Evolutionary conservation across 2,329 filamentous ascomycete genomes (phyloP), one percentile per base, ranked within the genome.

Genomic region (Paracoccidioides lutzii): DNA sequence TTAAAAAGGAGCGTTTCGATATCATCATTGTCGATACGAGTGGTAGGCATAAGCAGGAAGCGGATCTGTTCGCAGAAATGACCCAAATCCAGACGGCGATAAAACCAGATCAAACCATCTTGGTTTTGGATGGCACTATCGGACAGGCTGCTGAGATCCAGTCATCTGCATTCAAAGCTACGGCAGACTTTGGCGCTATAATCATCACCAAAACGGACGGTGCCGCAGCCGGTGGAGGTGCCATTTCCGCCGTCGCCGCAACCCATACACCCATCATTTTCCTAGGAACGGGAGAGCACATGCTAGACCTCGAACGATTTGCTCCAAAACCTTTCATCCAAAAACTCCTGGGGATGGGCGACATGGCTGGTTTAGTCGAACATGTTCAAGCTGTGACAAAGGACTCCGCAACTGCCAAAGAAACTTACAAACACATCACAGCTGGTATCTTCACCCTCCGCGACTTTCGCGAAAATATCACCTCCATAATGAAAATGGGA

Each of bases 401-500:
- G 52, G 90, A 97, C 71, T 93, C 96, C 0, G 72, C 71, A 1
- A 67, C 68, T n/a, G 72, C 73, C 63, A 97, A 98, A 73, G 91
- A 97, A 65, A 97, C 93, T 3, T 96, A 98, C 79, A 98, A 98
- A 77, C 91, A 98, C 75, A 94, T 98, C 62, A 87, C 89, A 5
- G 91, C 96, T 66, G 93, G 93, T 55, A 90, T 96, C 60, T 98
- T 97, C 72, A 95, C 93, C 0, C 81, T 98, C 38, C 86, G 93
- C 55, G 93, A 98, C 69, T 79, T 98, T 62, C 83, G 93, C 22
- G 93, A 98, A 69, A 94, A 98, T 68, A 82, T 98, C 10, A 87
- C 86, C 57, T 97, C 97, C 66, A 96, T 98, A 67, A 96, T 97
- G 90, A 98, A 98, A 76, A 97, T 98, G 93, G 93, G 93, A 0